Conservation (phyloP, 306 rosid species). For the Rosa multiflora region DNA sequence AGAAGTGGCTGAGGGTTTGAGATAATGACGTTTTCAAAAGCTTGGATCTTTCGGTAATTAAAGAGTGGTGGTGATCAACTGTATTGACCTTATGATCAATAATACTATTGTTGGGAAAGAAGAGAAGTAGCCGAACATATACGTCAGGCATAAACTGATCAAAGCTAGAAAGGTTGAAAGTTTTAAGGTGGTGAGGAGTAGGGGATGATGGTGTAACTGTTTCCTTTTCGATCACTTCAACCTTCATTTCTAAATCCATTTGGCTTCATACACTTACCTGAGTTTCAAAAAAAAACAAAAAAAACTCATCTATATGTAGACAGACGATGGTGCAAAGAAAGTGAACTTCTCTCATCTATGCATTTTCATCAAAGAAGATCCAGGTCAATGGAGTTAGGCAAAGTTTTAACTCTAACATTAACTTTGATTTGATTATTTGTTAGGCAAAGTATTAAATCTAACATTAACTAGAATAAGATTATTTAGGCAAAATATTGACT, state of each 20-base stretch:
- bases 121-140: neutral
- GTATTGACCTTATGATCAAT: neutral
- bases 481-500: no score
- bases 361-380: no score
- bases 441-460: no score
- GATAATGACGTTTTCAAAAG: neutral
- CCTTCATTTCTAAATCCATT: neutral
- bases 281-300: no score
- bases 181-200: constrained; percentile 20
- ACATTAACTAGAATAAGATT: no score
- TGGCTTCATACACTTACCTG: neutral
- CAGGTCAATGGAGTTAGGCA: no score
- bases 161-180: constrained; percentile 7
- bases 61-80: no score
- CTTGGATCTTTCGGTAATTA: neutral
- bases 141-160: constrained; percentile 14
- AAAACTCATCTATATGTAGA: no score
- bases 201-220: constrained; percentile 35
- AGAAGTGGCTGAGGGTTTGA: constrained; percentile 10
- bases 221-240: constrained; percentile 11
- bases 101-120: neutral
- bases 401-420: no score
- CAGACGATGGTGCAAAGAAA: no score
- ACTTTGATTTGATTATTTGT: no score
- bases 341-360: no score